These are phyloP conservation scores for Saccharum officinarum DNA, from an alignment of 176 grass and related monocot genomes.

Conservation along the genomic window DNA sequence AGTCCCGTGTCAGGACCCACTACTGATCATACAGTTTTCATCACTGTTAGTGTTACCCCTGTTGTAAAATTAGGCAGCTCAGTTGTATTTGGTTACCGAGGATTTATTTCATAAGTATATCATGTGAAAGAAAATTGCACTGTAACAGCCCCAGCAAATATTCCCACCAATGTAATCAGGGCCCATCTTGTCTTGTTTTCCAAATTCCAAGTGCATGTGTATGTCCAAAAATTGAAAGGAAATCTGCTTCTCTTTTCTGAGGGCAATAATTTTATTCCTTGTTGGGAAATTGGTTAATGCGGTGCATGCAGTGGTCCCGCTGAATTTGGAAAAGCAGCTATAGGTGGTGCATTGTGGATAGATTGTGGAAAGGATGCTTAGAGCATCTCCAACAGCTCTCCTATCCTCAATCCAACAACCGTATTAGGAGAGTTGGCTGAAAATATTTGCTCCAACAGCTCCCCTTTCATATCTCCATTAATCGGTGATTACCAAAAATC, in stretches of 20 bases:
- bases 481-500: no score
- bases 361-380: no score
- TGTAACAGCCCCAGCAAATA: neutral
- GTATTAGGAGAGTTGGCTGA: no score
- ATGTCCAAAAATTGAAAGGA: neutral
- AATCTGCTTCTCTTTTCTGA: neutral
- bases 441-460: no score
- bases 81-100: neutral
- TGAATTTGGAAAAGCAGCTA: neutral
- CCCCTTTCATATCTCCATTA: no score
- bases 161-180: neutral
- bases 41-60: neutral
- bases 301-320: neutral
- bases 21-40: neutral
- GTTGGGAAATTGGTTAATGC: neutral
- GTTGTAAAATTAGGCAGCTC: conserved; percentile 33
- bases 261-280: neutral
- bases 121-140: neutral
- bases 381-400: no score
- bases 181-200: neutral
- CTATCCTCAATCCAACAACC: no score
- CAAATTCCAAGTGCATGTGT: neutral
- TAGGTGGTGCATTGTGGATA: neutral
- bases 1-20: conserved; percentile 8
- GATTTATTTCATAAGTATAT: neutral